Conservation (phyloP, 164 flowering plant genomes). For the Echeveria elegans region DNA sequence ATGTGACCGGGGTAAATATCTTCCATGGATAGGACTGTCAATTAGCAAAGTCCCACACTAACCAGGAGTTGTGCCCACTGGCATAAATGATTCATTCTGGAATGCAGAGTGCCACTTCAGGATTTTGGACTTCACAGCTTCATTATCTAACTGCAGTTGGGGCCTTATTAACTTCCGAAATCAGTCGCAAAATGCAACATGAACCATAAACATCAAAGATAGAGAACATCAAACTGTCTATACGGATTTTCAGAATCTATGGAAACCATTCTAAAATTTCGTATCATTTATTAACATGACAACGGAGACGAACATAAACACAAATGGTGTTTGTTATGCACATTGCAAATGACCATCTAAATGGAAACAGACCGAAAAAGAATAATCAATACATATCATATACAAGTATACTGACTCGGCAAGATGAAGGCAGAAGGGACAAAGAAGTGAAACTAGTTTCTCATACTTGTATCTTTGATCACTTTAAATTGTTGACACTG, state of each 20-base stretch:
- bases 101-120: slow-evolving; percentile 86
- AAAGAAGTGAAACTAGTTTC: background rate
- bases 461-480: background rate
- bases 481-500: too few species aligned
- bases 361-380: background rate
- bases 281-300: background rate
- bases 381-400: background rate
- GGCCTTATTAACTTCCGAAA: background rate
- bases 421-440: background rate
- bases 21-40: background rate
- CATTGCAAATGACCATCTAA: background rate
- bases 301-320: background rate
- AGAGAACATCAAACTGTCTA: background rate
- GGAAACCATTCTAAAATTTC: background rate
- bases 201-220: slow-evolving; percentile 1
- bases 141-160: slow-evolving; percentile 66
- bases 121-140: slow-evolving; percentile 72
- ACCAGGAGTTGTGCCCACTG: slow-evolving; percentile 61
- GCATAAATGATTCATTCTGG: slow-evolving; percentile 59
- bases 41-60: slow-evolving; percentile 9
- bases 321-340: background rate
- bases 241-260: background rate
- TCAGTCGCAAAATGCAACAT: background rate
- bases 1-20: background rate
- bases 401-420: background rate